These are phyloP conservation scores for Alternaria sp. DNA, from an alignment of 2,329 filamentous ascomycete species.

Conservation along the genomic window DNA sequence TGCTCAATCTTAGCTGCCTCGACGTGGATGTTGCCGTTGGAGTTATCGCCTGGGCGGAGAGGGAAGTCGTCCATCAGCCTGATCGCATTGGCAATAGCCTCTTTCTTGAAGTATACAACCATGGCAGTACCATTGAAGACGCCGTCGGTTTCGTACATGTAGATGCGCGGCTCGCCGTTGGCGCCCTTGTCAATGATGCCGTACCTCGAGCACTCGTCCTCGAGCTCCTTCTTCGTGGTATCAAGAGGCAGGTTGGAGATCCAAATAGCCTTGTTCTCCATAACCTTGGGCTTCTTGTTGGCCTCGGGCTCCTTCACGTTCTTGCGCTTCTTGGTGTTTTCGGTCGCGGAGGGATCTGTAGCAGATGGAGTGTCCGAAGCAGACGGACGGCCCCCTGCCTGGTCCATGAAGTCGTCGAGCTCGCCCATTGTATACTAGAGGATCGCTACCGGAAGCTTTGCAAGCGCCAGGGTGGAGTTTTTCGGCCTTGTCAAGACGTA, in stretches of 20 bases:
- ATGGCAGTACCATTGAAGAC: slow-evolving; percentile 96
- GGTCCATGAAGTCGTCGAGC: slow-evolving; percentile 25
- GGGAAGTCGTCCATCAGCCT: slow-evolving; percentile 82
- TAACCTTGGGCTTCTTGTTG: slow-evolving; percentile 43
- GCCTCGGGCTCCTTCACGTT: slow-evolving; percentile 22
- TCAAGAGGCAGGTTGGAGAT: slow-evolving; percentile 87
- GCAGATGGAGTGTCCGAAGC: slow-evolving; percentile 7
- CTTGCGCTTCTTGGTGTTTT: slow-evolving; percentile 38
- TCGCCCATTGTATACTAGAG: slow-evolving; percentile 5
- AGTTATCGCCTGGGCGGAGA: slow-evolving; percentile 70
- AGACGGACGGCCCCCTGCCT: slow-evolving; percentile 10
- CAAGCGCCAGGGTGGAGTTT: too few species aligned
- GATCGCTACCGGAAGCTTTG: neutral
- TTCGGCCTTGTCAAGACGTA: neutral
- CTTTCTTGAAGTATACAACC: slow-evolving; percentile 92
- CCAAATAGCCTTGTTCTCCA: slow-evolving; percentile 88
- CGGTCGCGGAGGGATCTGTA: slow-evolving; percentile 11
- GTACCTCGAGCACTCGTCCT: slow-evolving; percentile 84
- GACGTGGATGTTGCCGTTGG: slow-evolving; percentile 72
- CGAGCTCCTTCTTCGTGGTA: slow-evolving; percentile 80
- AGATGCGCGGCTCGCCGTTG: slow-evolving; percentile 85
- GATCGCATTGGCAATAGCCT: slow-evolving; percentile 88
- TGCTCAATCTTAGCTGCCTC: slow-evolving; percentile 88
- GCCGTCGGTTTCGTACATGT: slow-evolving; percentile 84
- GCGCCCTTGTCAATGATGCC: slow-evolving; percentile 96